phyloP scores from a whole-genome alignment of 768 basidiomycete genomes.

The Russula earlei region DNA sequence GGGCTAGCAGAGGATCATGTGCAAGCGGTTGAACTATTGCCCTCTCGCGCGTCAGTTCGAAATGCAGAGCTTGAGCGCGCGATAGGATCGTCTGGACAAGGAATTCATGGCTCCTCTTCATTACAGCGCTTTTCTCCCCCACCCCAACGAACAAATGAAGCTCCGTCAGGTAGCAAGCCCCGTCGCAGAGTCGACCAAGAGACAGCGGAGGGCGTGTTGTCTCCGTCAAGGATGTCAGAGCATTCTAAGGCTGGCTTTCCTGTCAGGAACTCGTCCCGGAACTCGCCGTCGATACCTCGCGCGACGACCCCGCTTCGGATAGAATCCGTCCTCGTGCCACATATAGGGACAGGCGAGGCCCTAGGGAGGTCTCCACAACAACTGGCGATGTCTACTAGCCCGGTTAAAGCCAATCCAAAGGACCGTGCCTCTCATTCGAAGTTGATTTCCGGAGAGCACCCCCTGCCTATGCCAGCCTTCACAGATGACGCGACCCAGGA shows the following conservation, averaged over 20 bases:
- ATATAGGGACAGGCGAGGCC: conserved; percentile 3
- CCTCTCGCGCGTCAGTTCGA: too few relatives aligned
- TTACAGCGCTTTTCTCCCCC: background rate
- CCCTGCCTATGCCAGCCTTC: conserved; percentile 1
- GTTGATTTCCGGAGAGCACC: background rate
- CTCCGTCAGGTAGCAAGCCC: background rate
- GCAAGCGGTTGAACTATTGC: too few relatives aligned
- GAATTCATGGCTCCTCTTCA: background rate
- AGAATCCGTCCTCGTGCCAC: conserved; percentile 17
- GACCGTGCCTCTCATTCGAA: background rate
- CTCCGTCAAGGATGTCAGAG: conserved; percentile 16
- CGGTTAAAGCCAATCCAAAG: conserved; percentile 7
- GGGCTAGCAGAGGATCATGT: too few relatives aligned
- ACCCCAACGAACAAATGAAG: background rate
- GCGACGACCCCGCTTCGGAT: conserved; percentile 1
- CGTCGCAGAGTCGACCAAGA: background rate
- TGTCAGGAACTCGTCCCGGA: background rate
- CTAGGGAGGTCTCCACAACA: background rate
- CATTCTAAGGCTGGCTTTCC: background rate
- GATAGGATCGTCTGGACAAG: background rate
- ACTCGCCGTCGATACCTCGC: conserved; percentile 3
- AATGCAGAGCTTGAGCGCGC: background rate
- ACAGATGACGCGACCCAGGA: conserved; percentile 21
- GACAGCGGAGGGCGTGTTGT: background rate
- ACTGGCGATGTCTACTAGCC: conserved; percentile 3